phyloP scores from a whole-genome alignment of 371 early-diverging fungal genomes.

The Mortierella sp. region DNA sequence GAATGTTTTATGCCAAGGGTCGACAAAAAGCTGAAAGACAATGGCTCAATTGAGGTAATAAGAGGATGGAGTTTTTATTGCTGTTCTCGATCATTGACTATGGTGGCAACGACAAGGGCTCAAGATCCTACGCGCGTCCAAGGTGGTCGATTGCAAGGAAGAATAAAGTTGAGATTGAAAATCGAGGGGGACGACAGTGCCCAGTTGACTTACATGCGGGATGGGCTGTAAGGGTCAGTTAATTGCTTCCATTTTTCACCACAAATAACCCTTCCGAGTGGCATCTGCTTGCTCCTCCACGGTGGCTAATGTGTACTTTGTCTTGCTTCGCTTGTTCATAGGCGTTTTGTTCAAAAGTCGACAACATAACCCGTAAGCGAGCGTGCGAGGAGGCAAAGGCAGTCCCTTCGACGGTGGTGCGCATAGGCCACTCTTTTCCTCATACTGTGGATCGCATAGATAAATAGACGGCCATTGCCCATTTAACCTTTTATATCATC shows the following conservation, averaged over 20 bases:
- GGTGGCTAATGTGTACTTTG: no score
- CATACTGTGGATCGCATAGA: not conserved
- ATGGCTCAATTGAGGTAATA: not conserved
- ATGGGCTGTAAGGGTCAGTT: not conserved
- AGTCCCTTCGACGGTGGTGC: not conserved
- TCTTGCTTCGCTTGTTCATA: not conserved
- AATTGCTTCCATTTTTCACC: not conserved
- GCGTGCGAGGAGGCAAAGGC: not conserved
- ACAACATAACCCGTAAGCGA: not conserved
- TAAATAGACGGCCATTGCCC: not conserved
- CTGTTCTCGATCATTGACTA: not conserved
- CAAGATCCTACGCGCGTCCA: not conserved
- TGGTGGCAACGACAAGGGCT: not conserved
- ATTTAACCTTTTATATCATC: not conserved
- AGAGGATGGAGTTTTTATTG: not conserved
- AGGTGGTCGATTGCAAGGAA: not conserved
- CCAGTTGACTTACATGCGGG: not conserved
- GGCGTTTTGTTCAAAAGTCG: conserved; percentile 4
- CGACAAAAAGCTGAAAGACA: not conserved
- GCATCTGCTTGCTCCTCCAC: not conserved
- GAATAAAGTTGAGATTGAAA: not conserved
- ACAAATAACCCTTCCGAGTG: not conserved
- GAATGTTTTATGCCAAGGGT: conserved; percentile 6
- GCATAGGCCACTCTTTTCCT: not conserved
- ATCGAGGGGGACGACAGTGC: not conserved